Evolutionary conservation across 2,329 filamentous ascomycete species (phyloP).

Genomic region (Penicillium sp.): DNA sequence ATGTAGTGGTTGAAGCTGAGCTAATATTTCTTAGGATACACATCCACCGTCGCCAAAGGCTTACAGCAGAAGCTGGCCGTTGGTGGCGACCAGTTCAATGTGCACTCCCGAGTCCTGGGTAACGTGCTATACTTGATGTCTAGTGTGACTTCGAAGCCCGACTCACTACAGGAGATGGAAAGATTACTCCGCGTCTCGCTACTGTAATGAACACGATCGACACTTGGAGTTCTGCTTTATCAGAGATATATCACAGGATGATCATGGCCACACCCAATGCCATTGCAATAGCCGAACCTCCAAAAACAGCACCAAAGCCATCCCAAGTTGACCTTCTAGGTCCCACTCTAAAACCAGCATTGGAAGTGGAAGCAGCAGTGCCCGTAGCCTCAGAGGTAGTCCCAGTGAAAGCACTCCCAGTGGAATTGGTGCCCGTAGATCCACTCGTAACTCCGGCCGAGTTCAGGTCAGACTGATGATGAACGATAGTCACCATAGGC

Average conservation of each 20-base stretch:
- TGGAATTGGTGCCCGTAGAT: not conserved
- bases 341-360: slow-evolving; percentile 2
- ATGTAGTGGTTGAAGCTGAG: not conserved
- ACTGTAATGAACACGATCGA: slow-evolving; percentile 12
- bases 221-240: not conserved
- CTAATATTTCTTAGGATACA: slow-evolving; percentile 46
- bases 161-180: slow-evolving; percentile 42
- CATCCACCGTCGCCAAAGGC: slow-evolving; percentile 51
- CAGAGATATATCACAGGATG: not conserved
- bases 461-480: slow-evolving; percentile 10
- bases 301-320: slow-evolving; percentile 2
- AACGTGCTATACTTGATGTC: slow-evolving; percentile 61
- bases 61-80: slow-evolving; percentile 50
- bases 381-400: not conserved
- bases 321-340: not conserved
- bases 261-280: slow-evolving; percentile 2
- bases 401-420: not conserved
- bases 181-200: slow-evolving; percentile 37
- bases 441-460: not conserved
- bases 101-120: slow-evolving; percentile 58
- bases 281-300: slow-evolving; percentile 4
- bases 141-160: slow-evolving; percentile 48
- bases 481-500: slow-evolving; percentile 6
- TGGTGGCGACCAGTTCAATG: slow-evolving; percentile 39
- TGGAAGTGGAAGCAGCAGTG: slow-evolving; percentile 5